phyloP scores from a whole-genome alignment of 257 asterid species.

The Plantago major region DNA sequence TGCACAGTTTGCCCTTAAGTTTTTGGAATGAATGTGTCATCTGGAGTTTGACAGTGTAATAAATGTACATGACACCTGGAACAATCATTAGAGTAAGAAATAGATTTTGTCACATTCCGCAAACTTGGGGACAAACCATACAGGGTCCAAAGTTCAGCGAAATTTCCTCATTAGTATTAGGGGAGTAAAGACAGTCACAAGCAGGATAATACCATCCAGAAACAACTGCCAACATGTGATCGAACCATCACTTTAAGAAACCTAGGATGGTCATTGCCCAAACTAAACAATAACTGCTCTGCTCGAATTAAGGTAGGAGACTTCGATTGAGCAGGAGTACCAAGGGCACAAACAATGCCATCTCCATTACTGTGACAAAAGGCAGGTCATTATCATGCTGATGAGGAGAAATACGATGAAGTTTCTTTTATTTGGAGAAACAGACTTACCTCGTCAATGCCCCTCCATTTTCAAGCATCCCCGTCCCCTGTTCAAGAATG shows the following conservation, averaged over 20 bases:
- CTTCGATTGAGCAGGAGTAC: slow-evolving; percentile 31
- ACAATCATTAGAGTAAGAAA: no score
- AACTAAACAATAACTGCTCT: slow-evolving; percentile 52
- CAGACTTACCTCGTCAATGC: slow-evolving; percentile 37
- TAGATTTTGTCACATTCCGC: no score
- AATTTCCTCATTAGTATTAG: no score
- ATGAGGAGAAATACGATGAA: slow-evolving; percentile 2
- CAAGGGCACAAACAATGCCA: slow-evolving; percentile 30
- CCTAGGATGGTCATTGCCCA: slow-evolving; percentile 49
- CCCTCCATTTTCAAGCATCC: slow-evolving; percentile 26
- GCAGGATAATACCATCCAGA: slow-evolving; percentile 63
- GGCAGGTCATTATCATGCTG: slow-evolving; percentile 4
- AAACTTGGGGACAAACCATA: no score
- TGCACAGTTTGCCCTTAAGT: no score
- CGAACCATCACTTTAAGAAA: slow-evolving; percentile 52
- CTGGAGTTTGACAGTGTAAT: no score
- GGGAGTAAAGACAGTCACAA: background rate
- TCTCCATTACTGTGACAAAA: slow-evolving; percentile 32
- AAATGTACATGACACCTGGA: no score
- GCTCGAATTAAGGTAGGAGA: slow-evolving; percentile 61
- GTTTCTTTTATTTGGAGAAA: background rate
- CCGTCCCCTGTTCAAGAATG: slow-evolving; percentile 48
- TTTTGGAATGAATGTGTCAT: no score
- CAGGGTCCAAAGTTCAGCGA: no score
- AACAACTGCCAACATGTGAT: slow-evolving; percentile 81